Conservation (phyloP, 352 stramenopile genomes). For the Pythium periplocum region DNA sequence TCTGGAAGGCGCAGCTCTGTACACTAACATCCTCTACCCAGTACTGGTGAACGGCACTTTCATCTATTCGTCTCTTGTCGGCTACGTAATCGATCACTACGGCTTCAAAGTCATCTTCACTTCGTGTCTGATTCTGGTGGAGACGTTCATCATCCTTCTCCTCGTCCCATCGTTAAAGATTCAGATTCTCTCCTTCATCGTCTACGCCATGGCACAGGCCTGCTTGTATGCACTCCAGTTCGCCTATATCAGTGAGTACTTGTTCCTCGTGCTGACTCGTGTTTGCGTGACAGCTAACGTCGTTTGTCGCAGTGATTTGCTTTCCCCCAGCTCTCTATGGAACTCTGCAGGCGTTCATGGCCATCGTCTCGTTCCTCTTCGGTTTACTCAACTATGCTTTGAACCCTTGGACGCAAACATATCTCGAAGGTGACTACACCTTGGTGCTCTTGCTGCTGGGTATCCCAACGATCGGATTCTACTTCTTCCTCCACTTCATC, state of each 20-base stretch:
- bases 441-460: slow-evolving; percentile 46
- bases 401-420: slow-evolving; percentile 69
- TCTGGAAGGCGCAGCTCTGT: slow-evolving; percentile 26
- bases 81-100: slow-evolving; percentile 72
- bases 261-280: neutral
- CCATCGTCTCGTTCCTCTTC: slow-evolving; percentile 59
- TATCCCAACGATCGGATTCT: slow-evolving; percentile 49
- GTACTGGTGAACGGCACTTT: slow-evolving; percentile 79
- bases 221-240: slow-evolving; percentile 81
- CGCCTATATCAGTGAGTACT: slow-evolving; percentile 76
- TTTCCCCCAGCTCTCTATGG: slow-evolving; percentile 73
- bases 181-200: slow-evolving; percentile 62
- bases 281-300: neutral
- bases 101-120: slow-evolving; percentile 77
- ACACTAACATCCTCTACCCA: slow-evolving; percentile 69
- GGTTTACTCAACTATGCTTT: slow-evolving; percentile 70
- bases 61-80: slow-evolving; percentile 66
- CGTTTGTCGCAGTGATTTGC: slow-evolving; percentile 55
- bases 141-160: slow-evolving; percentile 60
- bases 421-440: slow-evolving; percentile 64
- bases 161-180: slow-evolving; percentile 51
- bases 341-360: slow-evolving; percentile 73
- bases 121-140: slow-evolving; percentile 51
- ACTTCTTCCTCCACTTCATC: slow-evolving; percentile 57
- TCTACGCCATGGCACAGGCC: slow-evolving; percentile 72